phyloP scores from a whole-genome alignment of 495 filamentous ascomycete genomes.

The Trichoderma erinaceum region DNA sequence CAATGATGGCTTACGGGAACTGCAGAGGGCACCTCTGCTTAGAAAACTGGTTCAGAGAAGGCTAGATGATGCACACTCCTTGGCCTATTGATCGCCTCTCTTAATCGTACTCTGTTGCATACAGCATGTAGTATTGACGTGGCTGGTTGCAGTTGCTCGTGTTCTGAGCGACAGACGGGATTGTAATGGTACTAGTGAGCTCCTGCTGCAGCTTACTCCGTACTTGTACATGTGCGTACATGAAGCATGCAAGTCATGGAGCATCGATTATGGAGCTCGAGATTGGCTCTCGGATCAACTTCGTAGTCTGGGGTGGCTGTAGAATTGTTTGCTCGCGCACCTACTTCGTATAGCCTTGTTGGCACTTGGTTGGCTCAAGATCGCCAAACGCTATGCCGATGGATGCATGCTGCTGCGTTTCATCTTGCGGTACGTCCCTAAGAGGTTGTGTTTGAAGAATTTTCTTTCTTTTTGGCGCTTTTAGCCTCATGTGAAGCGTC shows the following conservation, averaged over 20 bases:
- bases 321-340: neutral
- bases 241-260: conserved; percentile 7
- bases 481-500: neutral
- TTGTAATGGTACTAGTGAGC: neutral
- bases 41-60: neutral
- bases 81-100: neutral
- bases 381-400: neutral
- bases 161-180: neutral
- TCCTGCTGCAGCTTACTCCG: neutral
- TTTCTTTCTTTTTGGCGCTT: neutral
- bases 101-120: neutral
- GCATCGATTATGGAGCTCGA: neutral
- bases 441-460: no score
- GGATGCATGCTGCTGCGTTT: neutral
- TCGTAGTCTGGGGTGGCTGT: neutral
- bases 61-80: neutral
- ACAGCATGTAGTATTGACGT: neutral
- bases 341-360: no score
- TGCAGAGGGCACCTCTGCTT: no score
- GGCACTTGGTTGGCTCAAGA: neutral
- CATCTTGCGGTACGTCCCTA: neutral
- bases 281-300: conserved; percentile 3
- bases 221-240: neutral
- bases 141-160: neutral
- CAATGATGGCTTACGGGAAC: neutral